These are phyloP conservation scores for Ambrosia hybrid DNA, from an alignment of 140 eudicot genomes.

Conservation along the genomic window DNA sequence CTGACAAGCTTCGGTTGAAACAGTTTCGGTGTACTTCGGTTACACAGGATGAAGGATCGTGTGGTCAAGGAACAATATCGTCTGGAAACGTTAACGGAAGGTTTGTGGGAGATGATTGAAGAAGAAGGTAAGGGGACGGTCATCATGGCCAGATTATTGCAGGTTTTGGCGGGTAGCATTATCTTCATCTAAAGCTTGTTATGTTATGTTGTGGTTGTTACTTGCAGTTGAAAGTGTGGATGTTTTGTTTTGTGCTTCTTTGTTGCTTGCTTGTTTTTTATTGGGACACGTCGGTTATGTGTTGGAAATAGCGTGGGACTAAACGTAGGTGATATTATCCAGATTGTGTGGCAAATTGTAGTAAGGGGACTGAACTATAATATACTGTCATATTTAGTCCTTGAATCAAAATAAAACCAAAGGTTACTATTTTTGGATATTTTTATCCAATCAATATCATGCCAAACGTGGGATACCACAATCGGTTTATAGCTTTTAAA, in stretches of 20 bases:
- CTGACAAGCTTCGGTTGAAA: conserved; percentile 33
- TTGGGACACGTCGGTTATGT: conserved; percentile 18
- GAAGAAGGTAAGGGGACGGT: conserved; percentile 51
- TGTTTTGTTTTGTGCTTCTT: conserved; percentile 1
- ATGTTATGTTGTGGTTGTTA: conserved; percentile 19
- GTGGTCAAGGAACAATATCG: conserved; percentile 27
- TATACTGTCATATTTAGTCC: not conserved
- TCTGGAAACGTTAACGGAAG: conserved; percentile 31
- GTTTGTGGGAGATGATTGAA: conserved; percentile 41
- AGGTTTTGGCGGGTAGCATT: conserved; percentile 60
- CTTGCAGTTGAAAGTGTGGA: conserved; percentile 10
- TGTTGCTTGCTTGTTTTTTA: not conserved
- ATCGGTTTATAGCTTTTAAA: no score
- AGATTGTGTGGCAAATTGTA: not conserved
- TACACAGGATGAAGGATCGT: conserved; percentile 30
- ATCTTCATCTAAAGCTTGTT: conserved; percentile 45
- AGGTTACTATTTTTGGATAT: no score
- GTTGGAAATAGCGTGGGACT: conserved; percentile 5
- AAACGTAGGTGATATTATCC: conserved; percentile 20
- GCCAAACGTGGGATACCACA: no score
- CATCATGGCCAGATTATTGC: conserved; percentile 52
- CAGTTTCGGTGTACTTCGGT: conserved; percentile 21
- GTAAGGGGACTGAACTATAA: not conserved
- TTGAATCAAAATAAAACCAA: not conserved
- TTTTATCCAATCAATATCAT: no score